phyloP scores from a whole-genome alignment of 2,329 filamentous ascomycete genomes.

The Calonectria hongkongensis region DNA sequence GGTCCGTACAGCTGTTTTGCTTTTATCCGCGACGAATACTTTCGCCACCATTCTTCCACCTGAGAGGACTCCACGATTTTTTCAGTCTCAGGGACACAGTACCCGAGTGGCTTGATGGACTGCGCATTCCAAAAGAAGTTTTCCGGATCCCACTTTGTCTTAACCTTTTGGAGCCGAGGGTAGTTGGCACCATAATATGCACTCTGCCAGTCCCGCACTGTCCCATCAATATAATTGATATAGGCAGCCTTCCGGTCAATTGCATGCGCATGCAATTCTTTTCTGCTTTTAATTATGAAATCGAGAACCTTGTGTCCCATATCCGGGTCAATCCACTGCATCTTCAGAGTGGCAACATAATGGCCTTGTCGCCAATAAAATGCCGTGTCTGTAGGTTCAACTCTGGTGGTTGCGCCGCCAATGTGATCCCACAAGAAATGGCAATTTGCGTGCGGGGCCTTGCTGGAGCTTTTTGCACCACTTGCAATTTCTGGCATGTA shows the following conservation, averaged over 20 bases:
- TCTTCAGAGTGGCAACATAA: constrained; percentile 1
- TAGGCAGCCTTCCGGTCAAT: background rate
- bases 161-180: background rate
- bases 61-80: background rate
- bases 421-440: constrained; percentile 19
- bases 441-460: background rate
- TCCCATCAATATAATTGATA: background rate
- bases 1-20: background rate
- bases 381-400: background rate
- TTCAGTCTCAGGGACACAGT: background rate
- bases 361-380: constrained; percentile 9
- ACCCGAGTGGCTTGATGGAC: background rate
- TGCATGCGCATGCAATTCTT: background rate
- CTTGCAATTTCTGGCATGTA: background rate
- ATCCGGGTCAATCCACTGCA: background rate
- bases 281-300: background rate
- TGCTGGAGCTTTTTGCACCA: background rate
- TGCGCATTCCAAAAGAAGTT: background rate
- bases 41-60: background rate
- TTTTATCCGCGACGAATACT: background rate
- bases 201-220: background rate
- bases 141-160: background rate
- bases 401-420: background rate
- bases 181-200: constrained; percentile 6
- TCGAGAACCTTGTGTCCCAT: background rate